Evolutionary conservation across 148 eudicot species (phyloP).

Genomic region (Rhododendron ferrugineum): DNA sequence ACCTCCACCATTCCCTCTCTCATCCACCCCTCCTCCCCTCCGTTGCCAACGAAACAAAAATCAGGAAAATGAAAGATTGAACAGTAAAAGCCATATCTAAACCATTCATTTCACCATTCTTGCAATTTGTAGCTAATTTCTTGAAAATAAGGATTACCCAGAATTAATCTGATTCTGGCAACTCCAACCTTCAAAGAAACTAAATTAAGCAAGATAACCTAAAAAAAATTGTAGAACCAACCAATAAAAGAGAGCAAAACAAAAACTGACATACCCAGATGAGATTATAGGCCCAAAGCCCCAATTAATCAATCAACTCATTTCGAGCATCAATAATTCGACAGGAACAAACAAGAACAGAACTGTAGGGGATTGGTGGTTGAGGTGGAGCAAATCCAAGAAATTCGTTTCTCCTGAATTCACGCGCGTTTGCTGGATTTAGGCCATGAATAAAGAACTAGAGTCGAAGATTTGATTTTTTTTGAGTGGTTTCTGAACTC

Average conservation of each 20-base stretch:
- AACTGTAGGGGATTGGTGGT: neutral
- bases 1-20: neutral
- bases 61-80: neutral
- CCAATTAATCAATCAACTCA: neutral
- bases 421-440: constrained; percentile 13
- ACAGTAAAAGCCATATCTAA: neutral
- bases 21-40: no score
- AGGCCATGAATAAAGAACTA: neutral
- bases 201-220: neutral
- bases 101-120: neutral
- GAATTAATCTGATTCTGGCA: neutral
- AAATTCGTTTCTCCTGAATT: constrained; percentile 15
- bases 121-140: neutral
- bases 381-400: constrained; percentile 17
- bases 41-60: no score
- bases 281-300: constrained; percentile 1
- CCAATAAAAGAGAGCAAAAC: neutral
- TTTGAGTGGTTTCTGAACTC: neutral
- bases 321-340: constrained; percentile 2
- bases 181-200: neutral
- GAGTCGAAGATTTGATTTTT: constrained; percentile 8
- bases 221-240: neutral
- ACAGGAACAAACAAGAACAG: neutral
- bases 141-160: neutral
- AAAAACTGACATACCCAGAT: constrained; percentile 15